These are phyloP conservation scores for Camelina hispida DNA, from an alignment of 345 rosid species.

Conservation along the genomic window DNA sequence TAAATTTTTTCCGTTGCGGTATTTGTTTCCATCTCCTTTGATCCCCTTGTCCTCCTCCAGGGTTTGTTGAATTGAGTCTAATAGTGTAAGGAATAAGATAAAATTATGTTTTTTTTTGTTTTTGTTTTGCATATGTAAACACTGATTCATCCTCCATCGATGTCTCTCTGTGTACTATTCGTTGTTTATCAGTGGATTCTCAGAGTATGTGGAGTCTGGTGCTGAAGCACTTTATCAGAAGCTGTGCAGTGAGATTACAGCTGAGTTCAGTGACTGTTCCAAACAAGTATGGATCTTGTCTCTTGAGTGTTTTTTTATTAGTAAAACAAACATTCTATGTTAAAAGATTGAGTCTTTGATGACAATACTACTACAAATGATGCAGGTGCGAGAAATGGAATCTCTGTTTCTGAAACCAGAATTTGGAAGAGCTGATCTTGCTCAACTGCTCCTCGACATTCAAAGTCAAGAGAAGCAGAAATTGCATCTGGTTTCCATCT, in stretches of 20 bases:
- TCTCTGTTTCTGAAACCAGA: conserved; percentile 59
- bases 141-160: background rate
- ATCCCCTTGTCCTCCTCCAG: background rate
- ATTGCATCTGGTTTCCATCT: conserved; percentile 61
- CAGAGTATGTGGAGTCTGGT: conserved; percentile 72
- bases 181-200: conserved; percentile 62
- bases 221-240: conserved; percentile 81
- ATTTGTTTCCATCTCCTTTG: background rate
- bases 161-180: background rate
- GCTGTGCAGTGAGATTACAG: conserved; percentile 78
- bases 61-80: background rate
- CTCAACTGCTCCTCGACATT: conserved; percentile 71
- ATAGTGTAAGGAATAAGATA: background rate
- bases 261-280: conserved; percentile 85
- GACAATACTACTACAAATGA: conserved; percentile 5
- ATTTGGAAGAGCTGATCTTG: conserved; percentile 65
- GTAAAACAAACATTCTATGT: background rate
- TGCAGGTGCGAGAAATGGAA: conserved; percentile 79
- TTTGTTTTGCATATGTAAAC: background rate
- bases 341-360: conserved; percentile 9
- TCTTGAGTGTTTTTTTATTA: background rate
- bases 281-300: conserved; percentile 60
- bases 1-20: background rate
- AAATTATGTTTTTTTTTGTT: background rate
- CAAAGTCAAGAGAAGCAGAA: conserved; percentile 90